These are phyloP conservation scores for Sarocladium brachiariae DNA, from an alignment of 2,329 filamentous ascomycete species.

Conservation along the genomic window DNA sequence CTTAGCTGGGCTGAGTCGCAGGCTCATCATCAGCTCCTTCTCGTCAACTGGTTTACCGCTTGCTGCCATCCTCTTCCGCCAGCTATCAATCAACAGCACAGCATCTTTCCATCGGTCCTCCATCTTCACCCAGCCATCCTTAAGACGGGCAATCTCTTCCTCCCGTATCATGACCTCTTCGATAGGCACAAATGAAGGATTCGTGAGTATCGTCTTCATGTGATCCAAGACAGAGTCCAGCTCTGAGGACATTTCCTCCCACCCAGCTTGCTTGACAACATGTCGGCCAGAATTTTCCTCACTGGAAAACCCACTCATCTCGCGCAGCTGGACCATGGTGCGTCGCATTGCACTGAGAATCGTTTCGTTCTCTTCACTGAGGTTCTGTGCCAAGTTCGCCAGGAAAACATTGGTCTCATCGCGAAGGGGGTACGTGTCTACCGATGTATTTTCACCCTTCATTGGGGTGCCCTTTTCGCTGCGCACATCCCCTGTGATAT, in stretches of 20 bases:
- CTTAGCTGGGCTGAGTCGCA: constrained; percentile 55
- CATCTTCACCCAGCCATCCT: constrained; percentile 89
- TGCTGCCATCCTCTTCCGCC: constrained; percentile 73
- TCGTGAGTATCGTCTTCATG: constrained; percentile 77
- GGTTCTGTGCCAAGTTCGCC: constrained; percentile 70
- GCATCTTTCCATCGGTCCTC: constrained; percentile 86
- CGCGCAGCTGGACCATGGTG: constrained; percentile 64
- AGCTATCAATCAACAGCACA: constrained; percentile 82
- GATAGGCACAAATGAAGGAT: constrained; percentile 91
- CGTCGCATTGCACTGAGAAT: constrained; percentile 65
- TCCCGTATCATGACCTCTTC: constrained; percentile 93
- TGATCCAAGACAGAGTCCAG: constrained; percentile 75
- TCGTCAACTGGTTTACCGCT: constrained; percentile 64
- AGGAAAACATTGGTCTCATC: constrained; percentile 89
- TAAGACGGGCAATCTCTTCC: constrained; percentile 77
- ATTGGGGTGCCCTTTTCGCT: constrained; percentile 31
- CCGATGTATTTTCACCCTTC: constrained; percentile 8
- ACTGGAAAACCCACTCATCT: constrained; percentile 52
- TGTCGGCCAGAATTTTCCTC: constrained; percentile 22
- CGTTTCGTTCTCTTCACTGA: constrained; percentile 89
- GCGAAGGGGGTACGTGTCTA: constrained; percentile 58
- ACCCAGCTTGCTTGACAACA: constrained; percentile 30
- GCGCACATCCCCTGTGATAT: constrained; percentile 47
- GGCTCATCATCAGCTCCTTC: constrained; percentile 60
- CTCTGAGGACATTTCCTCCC: constrained; percentile 64